Percentiles rank a stretch among this genome's conserved stretches.
Conservation (phyloP, 140 eudicot species). For the Flaveria floridana region DNA sequence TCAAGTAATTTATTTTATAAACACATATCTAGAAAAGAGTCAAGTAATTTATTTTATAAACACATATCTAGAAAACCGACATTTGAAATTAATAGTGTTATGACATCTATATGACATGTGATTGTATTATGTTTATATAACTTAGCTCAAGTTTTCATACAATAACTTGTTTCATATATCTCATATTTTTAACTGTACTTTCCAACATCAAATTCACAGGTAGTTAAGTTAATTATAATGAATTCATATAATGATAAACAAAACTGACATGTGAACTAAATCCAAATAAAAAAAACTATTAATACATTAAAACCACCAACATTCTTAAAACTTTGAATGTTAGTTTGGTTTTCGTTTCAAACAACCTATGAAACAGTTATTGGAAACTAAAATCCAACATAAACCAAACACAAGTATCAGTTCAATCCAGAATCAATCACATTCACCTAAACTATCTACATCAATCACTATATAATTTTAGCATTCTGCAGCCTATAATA, state of each 20-base stretch:
- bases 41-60: no score
- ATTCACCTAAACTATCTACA: constrained; percentile 35
- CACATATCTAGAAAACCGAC: no score
- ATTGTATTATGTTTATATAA: no score
- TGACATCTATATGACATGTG: no score
- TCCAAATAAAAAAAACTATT: neutral
- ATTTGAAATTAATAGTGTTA: no score
- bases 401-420: constrained; percentile 14
- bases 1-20: no score
- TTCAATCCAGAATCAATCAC: constrained; percentile 29
- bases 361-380: constrained; percentile 11
- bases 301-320: constrained; percentile 5
- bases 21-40: no score
- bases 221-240: no score
- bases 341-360: constrained; percentile 14
- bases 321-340: constrained; percentile 23
- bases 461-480: constrained; percentile 19
- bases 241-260: neutral
- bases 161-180: no score
- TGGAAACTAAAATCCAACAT: neutral
- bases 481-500: neutral
- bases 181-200: no score
- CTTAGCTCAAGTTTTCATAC: no score
- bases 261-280: neutral
- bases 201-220: no score